Base-by-base conservation (phyloP, 2,329 filamentous ascomycete genomes). In the Talaromyces islandicus region DNA sequence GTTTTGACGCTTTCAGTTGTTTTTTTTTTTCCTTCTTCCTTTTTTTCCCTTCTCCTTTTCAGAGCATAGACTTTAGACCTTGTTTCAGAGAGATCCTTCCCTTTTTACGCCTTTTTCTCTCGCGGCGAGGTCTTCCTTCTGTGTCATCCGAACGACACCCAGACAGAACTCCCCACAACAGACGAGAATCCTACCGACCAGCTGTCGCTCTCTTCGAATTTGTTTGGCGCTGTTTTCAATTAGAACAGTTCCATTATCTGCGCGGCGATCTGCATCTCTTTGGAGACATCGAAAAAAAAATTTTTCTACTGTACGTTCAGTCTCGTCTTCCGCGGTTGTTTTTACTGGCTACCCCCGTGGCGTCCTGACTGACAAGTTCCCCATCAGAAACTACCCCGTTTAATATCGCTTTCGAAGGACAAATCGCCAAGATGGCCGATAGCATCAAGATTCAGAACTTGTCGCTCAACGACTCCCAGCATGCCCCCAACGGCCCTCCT, bases 381-480 rank as follows among this genome's bases (percentile, higher is more conserved):
- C 24, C 12, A 25, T 29, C 24, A 29, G 17, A 30, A 52, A 9
- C 48, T 29, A 17, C 14, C 25, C 21, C 48, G 3, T 14, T 29
- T 29, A 27, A 52, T 29, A 17, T 29, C 48, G 9, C 9, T 12
- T 52, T 52, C 48, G 48, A 52, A 52, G 25, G 17, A 25, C 4
- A 29, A 30, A 29, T 52, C 48, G 48, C 19, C 56, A 64, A 59
- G 25, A 74, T 75, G 73, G 73, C 73, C 70, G 73, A 75, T 69
- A 67, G 72, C 64, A 69, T 75, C 63, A 72, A 74, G 60, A 74
- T 75, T 70, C 73, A 70, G 66, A 71, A 71, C 66, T 66, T 75
- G 56, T 72, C 73, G 65, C 77, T 88, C 68, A 83, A 84, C 73
- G 85, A 88, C 66, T 85, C 83, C 63, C 81, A 85, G 76, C 84